phyloP scores from a whole-genome alignment of 371 early-diverging fungal species.

The Mortierella sp. region DNA sequence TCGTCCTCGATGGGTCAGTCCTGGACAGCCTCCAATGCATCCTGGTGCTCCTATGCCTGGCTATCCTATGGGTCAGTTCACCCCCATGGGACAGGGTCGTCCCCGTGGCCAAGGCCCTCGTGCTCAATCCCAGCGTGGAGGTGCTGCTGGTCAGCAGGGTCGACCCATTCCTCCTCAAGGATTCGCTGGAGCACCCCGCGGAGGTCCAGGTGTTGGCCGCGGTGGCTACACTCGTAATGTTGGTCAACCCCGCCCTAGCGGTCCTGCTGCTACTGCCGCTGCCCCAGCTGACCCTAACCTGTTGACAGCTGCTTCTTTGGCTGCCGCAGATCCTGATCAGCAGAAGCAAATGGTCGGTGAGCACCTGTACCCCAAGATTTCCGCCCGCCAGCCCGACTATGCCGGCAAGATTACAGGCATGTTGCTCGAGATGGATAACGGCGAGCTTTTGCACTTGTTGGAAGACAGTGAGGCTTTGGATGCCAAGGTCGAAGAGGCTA shows the following conservation, averaged over 20 bases:
- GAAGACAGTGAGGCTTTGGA: conserved; percentile 81
- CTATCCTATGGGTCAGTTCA: conserved; percentile 61
- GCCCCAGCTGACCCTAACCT: conserved; percentile 60
- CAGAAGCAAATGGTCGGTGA: conserved; percentile 98
- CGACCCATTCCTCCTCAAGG: conserved; percentile 50
- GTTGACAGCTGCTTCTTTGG: conserved; percentile 85
- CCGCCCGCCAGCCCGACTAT: conserved; percentile 71
- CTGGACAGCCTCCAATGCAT: conserved; percentile 67
- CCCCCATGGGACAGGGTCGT: conserved; percentile 51
- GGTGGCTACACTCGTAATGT: conserved; percentile 67
- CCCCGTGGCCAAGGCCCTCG: conserved; percentile 54
- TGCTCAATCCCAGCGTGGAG: conserved; percentile 50
- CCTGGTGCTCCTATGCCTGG: conserved; percentile 56
- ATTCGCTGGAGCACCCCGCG: conserved; percentile 50
- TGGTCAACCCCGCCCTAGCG: conserved; percentile 58
- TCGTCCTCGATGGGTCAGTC: conserved; percentile 81
- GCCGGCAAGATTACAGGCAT: conserved; percentile 99
- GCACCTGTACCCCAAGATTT: conserved; percentile 84
- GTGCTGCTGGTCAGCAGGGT: conserved; percentile 55
- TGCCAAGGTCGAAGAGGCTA: conserved; percentile 84
- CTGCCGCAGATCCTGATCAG: conserved; percentile 81
- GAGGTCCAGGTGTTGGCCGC: conserved; percentile 55
- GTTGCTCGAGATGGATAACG: conserved; percentile 98
- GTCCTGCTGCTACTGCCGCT: conserved; percentile 50
- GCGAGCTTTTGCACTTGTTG: conserved; percentile 89